phyloP scores from a whole-genome alignment of 495 filamentous ascomycete genomes.

The Penicillium mononematosum region DNA sequence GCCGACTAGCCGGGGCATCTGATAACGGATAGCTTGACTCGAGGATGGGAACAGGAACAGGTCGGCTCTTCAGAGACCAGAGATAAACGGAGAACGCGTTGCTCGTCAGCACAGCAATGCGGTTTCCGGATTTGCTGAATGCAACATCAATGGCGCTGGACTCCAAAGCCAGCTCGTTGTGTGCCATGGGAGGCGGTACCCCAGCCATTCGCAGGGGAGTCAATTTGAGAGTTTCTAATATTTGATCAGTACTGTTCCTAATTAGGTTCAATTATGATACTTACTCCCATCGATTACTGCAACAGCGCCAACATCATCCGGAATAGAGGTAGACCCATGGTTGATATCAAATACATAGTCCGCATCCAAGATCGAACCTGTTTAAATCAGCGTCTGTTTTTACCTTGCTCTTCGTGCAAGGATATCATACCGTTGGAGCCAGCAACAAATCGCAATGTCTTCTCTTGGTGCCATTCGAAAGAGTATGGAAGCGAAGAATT shows the following conservation, averaged over 20 bases:
- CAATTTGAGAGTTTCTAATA: constrained; percentile 63
- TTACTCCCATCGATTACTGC: constrained; percentile 84
- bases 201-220: constrained; percentile 83
- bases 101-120: constrained; percentile 70
- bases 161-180: constrained; percentile 66
- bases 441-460: constrained; percentile 62
- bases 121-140: constrained; percentile 62
- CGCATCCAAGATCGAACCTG: constrained; percentile 52
- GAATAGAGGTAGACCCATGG: constrained; percentile 64
- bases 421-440: constrained; percentile 40
- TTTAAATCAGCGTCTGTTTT: constrained; percentile 6
- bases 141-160: constrained; percentile 71
- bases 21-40: constrained; percentile 48
- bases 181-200: constrained; percentile 88
- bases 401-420: not conserved
- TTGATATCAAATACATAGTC: constrained; percentile 70
- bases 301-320: constrained; percentile 76
- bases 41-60: constrained; percentile 44
- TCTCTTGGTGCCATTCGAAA: constrained; percentile 82
- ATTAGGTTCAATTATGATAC: constrained; percentile 18
- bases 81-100: constrained; percentile 61
- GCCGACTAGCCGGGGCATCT: constrained; percentile 33
- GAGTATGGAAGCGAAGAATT: constrained; percentile 31
- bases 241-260: constrained; percentile 21
- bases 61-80: constrained; percentile 57